Evolutionary conservation across 768 basidiomycete genomes (phyloP), one percentile per base, ranked within the genome.

Genomic region (Termitomyces sp.): DNA sequence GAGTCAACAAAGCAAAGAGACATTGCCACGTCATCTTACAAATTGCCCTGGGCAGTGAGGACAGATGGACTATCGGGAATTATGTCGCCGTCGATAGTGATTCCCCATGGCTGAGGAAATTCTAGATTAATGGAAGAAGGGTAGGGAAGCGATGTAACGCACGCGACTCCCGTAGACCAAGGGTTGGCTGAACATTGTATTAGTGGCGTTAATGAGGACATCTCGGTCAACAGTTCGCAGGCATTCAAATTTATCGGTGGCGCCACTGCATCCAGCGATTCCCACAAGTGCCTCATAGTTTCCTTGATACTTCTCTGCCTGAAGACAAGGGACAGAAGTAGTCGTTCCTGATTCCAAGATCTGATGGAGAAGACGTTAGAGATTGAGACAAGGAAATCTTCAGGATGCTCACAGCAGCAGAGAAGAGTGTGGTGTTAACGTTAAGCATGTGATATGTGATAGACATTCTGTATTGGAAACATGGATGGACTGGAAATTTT

Each of bases 271-370:
- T 32, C 63, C 10, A 10, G 75, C 73, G 5, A 67, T 69, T 14
- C 66, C 50, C 1, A 76, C 76, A 43, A 79, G 76, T 36, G 69
- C 69, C 36, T 71, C 58, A 74, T 78, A 79, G 47, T 69, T 68
- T 13, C 61, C 54, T 53, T 75, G 65, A 20, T 71, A 66, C 18
- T 63, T 69, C 10, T 67, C 52, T 0, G 77, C 66, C 0, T 61
- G 50, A 56, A 74, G 75, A 24, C 69, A 61, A 9, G 69, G 63
- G 8, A 63, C 59, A 13, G 65, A 63, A 7, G 74, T 64, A 0
- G 68, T 68, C 13, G 71, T 73, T 26, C 76, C 73, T 2, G 78
- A 76, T 63, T 79, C 69, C 22, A 81, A 64, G 18, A 80, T 80
- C 79, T 75, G 42, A 48, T 36, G 1, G 27, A 24, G 10, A 13